Evolutionary conservation across 1,284 basidiomycete genomes (phyloP), one percentile per base, ranked within the genome.

Genomic region (Somion occarium): DNA sequence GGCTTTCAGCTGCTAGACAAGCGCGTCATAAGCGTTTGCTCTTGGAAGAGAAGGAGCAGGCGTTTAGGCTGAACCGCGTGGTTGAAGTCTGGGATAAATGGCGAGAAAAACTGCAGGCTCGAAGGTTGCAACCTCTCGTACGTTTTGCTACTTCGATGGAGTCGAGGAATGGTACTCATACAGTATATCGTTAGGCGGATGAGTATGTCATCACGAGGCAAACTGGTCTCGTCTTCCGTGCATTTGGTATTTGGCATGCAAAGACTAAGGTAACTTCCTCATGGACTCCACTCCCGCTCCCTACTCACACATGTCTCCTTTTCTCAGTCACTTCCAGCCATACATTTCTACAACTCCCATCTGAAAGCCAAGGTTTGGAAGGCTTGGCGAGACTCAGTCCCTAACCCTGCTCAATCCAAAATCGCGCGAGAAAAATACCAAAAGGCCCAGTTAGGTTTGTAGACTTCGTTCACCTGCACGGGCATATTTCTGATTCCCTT

Each of bases 1-100:
- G 88, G 88, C 64, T 83, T n/a, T 59, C 74, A 26, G 73, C 74
- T 2, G 73, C 84, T 26, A 79, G 83, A 45, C 72, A 75, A 39
- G 70, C 76, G 41, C 77, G 78, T 15, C 78, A 82, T 55, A 75
- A 83, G 46, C 76, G 85, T 12, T 60, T 76, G 20, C 67, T 74
- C 20, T 68, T 90, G 23, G 75, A 79, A 52, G 73, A 79, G 48
- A 82, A 75, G 56, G 85, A 88, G 61, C 74, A 80, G 26, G 78
- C 88, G 55, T 72, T 88, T 57, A 75, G 78, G 54, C 64, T 76
- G 11, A 67, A 69, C 13, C 61, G 71, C 18, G 65, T 84, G 22
- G 72, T 76, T 25, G 69, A 66, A 34, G 78, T 76, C 25, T 91
- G 88, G 87, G 85, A 89, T 50, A 82, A 73, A 59, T 91, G 89